Evolutionary conservation across 1,284 basidiomycete genomes (phyloP).

Genomic region (Rhodotorula sp.): DNA sequence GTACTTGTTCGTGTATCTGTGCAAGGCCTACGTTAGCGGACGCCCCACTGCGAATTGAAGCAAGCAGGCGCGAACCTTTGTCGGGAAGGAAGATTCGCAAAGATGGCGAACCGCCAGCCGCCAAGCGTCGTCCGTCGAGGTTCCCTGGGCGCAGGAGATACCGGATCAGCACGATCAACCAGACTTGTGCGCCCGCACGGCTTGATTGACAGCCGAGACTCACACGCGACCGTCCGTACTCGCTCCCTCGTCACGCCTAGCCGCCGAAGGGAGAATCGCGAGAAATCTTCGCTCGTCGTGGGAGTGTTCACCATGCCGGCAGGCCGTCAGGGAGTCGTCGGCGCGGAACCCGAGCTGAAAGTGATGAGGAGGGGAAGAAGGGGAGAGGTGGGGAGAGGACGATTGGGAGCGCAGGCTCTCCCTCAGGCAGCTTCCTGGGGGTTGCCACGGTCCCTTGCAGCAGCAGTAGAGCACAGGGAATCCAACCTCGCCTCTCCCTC

Average conservation of each 20-base stretch:
- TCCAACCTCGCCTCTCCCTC: too few species aligned
- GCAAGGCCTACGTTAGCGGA: not conserved
- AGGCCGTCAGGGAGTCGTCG: not conserved
- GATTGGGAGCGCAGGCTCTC: not conserved
- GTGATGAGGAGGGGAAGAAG: not conserved
- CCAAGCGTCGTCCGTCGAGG: slow-evolving; percentile 34
- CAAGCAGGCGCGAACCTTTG: slow-evolving; percentile 22
- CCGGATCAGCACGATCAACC: too few species aligned
- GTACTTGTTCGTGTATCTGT: slow-evolving; percentile 23
- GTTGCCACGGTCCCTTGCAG: too few species aligned
- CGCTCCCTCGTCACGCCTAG: slow-evolving; percentile 20
- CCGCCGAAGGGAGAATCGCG: slow-evolving; percentile 12
- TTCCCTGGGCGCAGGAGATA: slow-evolving; percentile 26
- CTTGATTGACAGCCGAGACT: not conserved
- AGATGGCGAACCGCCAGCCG: slow-evolving; percentile 23
- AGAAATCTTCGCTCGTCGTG: slow-evolving; percentile 8
- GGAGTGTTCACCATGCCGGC: not conserved
- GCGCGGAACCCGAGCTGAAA: not conserved
- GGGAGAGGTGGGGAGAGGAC: not conserved
- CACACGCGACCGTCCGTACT: slow-evolving; percentile 27
- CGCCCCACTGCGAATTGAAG: not conserved
- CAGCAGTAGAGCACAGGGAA: too few species aligned
- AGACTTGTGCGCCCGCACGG: too few species aligned
- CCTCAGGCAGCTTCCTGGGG: not conserved
- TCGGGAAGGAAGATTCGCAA: slow-evolving; percentile 36